Evolutionary conservation across 2,329 filamentous ascomycete species (phyloP), one percentile per base, ranked within the genome.

Genomic region (Gliomastix tumulicola): DNA sequence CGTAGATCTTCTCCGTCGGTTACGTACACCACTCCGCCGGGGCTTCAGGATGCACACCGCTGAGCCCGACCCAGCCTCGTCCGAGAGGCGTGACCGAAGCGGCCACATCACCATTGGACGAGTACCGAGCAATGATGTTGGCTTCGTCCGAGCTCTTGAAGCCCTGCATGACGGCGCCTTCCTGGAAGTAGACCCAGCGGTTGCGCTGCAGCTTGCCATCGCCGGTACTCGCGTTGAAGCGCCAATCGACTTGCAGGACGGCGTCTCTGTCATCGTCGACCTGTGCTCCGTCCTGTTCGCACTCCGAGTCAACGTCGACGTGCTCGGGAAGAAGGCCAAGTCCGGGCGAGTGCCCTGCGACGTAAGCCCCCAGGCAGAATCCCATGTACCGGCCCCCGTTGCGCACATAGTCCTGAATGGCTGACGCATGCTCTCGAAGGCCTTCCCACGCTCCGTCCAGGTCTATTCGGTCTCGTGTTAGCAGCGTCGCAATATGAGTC

Each of bases 351-450:
- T 38, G 20, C 17, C 46, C 49, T 11, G 49, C 49, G 5, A 51
- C 37, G 32, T 46, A 52, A 19, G 49, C 49, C 4, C 49, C 49
- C n/a, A 52, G 44, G 23, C 49, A 52, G 32, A 52, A 48, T n/a
- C 49, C 49, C 12, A 52, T 22, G 30, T 50, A 52, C 10, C 43
- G 42, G 11, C 49, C 49, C 7, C 49, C 47, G 9, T 36, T 38
- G 6, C 38, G 23, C 11, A 52, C 41, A 38, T 45, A 52, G 13
- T 44, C 21, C 12, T 37, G 37, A 5, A 52, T 36, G 4, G 34
- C 19, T 3, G 32, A 13, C 6, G 41, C 41, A 22, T 42, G 40
- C 2, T 35, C 21, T 30, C 46, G 32, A 13, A 49, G 18, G 12
- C 42, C 38, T 7, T 21, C 8, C 39, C 41, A 51, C 3, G 46